Evolutionary conservation across 495 filamentous ascomycete species (phyloP), one percentile per base, ranked within the genome.

Genomic region (Penicillium soppii): DNA sequence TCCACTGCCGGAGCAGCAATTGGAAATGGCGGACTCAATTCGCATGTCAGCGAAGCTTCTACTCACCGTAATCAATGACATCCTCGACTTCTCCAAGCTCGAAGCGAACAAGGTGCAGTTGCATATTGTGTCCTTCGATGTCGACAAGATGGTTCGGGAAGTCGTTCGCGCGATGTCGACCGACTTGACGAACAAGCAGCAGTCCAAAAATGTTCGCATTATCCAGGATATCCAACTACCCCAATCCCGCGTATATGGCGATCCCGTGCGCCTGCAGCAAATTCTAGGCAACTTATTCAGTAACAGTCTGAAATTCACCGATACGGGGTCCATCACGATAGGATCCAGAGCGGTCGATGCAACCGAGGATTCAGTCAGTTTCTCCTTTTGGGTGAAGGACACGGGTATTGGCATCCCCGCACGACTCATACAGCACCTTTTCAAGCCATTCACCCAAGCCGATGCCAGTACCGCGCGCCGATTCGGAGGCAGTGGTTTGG

Each of bases 271-370:
- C 21, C 75, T 90, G 29, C 76, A 87, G 16, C 90, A 92, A 67
- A 85, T 95, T 37, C 77, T 92, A 9, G 87, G 84, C 15, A 95
- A 92, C 57, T 68, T 95, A 19, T 70, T 92, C 10, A 86, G 85
- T 3, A 95, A 95, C 61, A 86, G 83, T 50, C 88, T 90, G 69
- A 92, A 94, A 56, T 92, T 92, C 59, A 91, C 89, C 0, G 81
- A 80, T 16, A 69, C 82, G 29, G 90, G 90, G 1, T 77, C 72
- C 45, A 84, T 92, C 13, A n/a, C n/a, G n/a, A n/a, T n/a, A n/a
- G n/a, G n/a, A n/a, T n/a, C n/a, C n/a, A n/a, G n/a, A n/a, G n/a
- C n/a, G n/a, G n/a, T n/a, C n/a, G n/a, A n/a, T n/a, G n/a, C n/a
- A n/a, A n/a, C n/a, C n/a, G 78, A 76, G 25, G 56, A 78, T 9